Evolutionary conservation across 2,329 filamentous ascomycete genomes (phyloP).

Genomic region (Sclerotinia minor): DNA sequence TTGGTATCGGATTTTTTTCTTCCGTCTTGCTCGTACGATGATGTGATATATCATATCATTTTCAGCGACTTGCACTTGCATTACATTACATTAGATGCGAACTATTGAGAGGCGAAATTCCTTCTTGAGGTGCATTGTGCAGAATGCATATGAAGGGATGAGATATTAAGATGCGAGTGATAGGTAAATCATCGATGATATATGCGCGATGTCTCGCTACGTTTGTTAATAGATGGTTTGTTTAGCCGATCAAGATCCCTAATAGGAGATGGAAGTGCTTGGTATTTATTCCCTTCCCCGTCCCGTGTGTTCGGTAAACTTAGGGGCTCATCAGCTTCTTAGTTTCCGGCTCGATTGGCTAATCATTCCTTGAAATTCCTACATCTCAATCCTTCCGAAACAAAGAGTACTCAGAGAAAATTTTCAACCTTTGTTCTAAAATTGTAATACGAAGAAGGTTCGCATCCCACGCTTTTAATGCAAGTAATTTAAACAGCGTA

Average conservation of each 20-base stretch:
- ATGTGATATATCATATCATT: conserved; percentile 2
- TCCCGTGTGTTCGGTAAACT: conserved; percentile 14
- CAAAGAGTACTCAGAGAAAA: neutral
- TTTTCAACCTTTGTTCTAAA: neutral
- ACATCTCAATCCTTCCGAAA: neutral
- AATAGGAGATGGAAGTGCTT: neutral
- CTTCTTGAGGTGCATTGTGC: neutral
- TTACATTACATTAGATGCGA: neutral
- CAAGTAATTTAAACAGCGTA: neutral
- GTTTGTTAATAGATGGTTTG: neutral
- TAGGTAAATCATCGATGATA: neutral
- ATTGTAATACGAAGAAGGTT: neutral
- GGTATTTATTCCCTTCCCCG: neutral
- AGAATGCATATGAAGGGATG: neutral
- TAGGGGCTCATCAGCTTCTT: conserved; percentile 1
- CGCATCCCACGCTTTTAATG: neutral
- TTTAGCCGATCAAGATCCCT: conserved; percentile 6
- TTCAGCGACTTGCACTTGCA: neutral
- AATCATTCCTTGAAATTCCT: neutral
- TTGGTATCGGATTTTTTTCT: conserved; percentile 10
- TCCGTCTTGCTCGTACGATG: neutral
- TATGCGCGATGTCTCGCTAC: neutral
- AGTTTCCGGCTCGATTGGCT: neutral
- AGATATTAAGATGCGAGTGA: neutral
- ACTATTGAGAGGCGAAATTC: neutral